A percentile compares a stretch with the other conserved stretches of the same genome.
phyloP scores from a whole-genome alignment of 306 rosid species.

The Quercus engelmannii region DNA sequence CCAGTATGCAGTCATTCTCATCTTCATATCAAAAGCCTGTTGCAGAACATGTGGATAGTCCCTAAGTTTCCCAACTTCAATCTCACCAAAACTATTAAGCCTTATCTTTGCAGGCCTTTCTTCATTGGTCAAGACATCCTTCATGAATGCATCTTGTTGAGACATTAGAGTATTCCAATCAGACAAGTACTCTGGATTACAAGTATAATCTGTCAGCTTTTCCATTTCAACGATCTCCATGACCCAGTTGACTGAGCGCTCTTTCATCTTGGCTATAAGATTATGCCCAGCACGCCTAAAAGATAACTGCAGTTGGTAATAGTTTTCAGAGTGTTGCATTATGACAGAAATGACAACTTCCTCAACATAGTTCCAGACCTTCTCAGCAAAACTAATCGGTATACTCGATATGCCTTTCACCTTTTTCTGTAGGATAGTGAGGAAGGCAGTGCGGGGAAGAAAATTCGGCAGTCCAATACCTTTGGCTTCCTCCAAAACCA shows the following conservation, averaged over 20 bases:
- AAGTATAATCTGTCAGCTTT: conserved; percentile 41
- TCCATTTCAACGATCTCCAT: conserved; percentile 49
- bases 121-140: not conserved
- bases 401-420: conserved; percentile 22
- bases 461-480: conserved; percentile 23
- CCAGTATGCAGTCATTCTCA: conserved; percentile 58
- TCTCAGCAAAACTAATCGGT: conserved; percentile 31
- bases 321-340: conserved; percentile 19
- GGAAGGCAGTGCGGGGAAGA: conserved; percentile 40
- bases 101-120: not conserved
- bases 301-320: conserved; percentile 37
- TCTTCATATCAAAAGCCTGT: conserved; percentile 49
- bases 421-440: conserved; percentile 18
- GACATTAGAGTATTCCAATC: conserved; percentile 31
- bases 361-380: conserved; percentile 43
- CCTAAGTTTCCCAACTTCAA: conserved; percentile 30
- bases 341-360: conserved; percentile 22
- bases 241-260: conserved; percentile 20
- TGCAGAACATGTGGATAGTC: not conserved
- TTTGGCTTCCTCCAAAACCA: conserved; percentile 7
- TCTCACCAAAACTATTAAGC: conserved; percentile 31
- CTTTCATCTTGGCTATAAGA: conserved; percentile 31
- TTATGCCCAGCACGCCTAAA: conserved; percentile 10
- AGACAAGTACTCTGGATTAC: conserved; percentile 24
- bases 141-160: conserved; percentile 18